phyloP scores from a whole-genome alignment of 1,139 yeast species.

The Tardiomyces blankii region DNA sequence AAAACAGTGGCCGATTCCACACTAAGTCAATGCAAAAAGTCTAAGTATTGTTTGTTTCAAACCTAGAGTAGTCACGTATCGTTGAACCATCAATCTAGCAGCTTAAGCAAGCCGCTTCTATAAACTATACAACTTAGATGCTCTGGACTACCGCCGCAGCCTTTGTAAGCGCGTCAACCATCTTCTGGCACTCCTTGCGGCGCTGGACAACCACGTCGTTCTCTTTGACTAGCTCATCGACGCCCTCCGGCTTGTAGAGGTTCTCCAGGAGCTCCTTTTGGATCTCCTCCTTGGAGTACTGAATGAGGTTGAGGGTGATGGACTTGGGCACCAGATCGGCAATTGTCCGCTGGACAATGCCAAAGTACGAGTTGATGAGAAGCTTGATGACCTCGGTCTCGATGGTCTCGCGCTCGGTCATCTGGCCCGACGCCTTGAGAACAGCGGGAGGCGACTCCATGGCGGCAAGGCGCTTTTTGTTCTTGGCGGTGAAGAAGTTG shows the following conservation, averaged over 20 bases:
- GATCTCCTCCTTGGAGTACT: slow-evolving; percentile 67
- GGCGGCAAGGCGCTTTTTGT: slow-evolving; percentile 84
- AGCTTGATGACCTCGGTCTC: slow-evolving; percentile 96
- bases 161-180: slow-evolving; percentile 85
- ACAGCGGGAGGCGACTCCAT: slow-evolving; percentile 98
- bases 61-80: no score
- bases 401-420: slow-evolving; percentile 91
- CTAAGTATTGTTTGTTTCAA: no score
- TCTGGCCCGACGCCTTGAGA: slow-evolving; percentile 84
- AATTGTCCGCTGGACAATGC: slow-evolving; percentile 86
- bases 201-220: slow-evolving; percentile 87
- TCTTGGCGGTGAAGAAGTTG: slow-evolving; percentile 86
- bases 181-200: slow-evolving; percentile 86
- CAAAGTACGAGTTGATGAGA: slow-evolving; percentile 78
- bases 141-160: slow-evolving; percentile 73
- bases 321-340: slow-evolving; percentile 94
- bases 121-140: slow-evolving; percentile 1
- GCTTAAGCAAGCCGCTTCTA: no score
- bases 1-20: no score
- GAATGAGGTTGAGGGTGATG: slow-evolving; percentile 77
- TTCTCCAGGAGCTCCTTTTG: slow-evolving; percentile 86
- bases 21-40: no score
- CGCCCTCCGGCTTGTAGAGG: slow-evolving; percentile 69
- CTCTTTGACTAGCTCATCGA: slow-evolving; percentile 77
- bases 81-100: no score